phyloP scores from a whole-genome alignment of 192 early-diverging fungal species.

The Pilaira anomala region DNA sequence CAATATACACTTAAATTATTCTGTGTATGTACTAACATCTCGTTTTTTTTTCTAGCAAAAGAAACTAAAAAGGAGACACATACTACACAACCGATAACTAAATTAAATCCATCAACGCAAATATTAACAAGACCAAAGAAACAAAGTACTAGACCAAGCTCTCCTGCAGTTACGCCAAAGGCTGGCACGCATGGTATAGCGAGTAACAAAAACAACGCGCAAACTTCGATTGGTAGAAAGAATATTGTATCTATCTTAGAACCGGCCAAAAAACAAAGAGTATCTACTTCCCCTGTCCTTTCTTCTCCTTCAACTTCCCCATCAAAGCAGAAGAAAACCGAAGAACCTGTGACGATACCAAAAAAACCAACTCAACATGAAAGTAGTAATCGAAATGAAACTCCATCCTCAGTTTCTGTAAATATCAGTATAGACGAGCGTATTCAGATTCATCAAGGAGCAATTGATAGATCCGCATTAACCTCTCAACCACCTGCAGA shows the following conservation, averaged over 20 bases:
- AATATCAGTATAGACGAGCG: constrained; percentile 29
- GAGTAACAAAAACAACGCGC: no score
- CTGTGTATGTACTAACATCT: no score
- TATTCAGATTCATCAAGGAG: constrained; percentile 54
- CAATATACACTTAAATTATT: background rate
- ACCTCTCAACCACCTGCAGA: constrained; percentile 50
- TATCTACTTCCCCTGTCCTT: background rate
- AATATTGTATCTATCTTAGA: no score
- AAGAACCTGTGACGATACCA: background rate
- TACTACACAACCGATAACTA: background rate
- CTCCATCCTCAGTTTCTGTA: background rate
- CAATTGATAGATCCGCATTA: constrained; percentile 52
- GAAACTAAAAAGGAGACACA: background rate
- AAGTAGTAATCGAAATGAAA: background rate
- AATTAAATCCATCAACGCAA: background rate
- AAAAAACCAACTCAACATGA: background rate
- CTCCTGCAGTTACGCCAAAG: background rate
- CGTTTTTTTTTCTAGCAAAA: constrained; percentile 14
- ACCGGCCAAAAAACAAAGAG: no score
- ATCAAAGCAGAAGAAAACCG: constrained; percentile 16
- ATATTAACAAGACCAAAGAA: background rate
- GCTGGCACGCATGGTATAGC: no score
- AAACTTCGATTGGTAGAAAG: no score
- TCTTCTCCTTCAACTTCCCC: constrained; percentile 1
- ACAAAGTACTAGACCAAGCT: background rate